A percentile compares a stretch with the other conserved stretches of the same genome.
Conservation (phyloP, 2,329 filamentous ascomycete species). For the Aspergillus pseudoglaucus region DNA sequence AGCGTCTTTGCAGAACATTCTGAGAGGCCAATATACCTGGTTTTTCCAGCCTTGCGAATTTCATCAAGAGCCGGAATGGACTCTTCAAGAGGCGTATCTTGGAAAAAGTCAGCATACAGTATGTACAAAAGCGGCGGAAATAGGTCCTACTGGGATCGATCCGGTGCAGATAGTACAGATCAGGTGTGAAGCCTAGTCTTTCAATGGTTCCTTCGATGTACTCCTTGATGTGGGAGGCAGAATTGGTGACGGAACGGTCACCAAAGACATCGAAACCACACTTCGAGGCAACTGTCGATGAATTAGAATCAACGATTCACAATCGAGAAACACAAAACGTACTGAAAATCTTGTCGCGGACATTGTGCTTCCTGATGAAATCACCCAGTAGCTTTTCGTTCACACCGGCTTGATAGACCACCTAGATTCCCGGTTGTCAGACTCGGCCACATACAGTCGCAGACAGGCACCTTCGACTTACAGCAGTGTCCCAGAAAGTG, state of each 20-base stretch:
- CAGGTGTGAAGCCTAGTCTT: slow-evolving; percentile 43
- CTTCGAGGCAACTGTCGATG: slow-evolving; percentile 42
- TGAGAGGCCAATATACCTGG: slow-evolving; percentile 45
- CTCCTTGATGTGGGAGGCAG: slow-evolving; percentile 40
- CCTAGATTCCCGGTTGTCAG: slow-evolving; percentile 21
- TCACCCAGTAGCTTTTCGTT: slow-evolving; percentile 48
- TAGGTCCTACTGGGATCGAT: slow-evolving; percentile 38
- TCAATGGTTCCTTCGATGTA: slow-evolving; percentile 48
- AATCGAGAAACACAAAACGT: slow-evolving; percentile 8
- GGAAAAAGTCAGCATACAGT: background rate
- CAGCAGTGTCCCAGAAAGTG: slow-evolving; percentile 44
- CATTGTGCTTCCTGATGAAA: slow-evolving; percentile 47
- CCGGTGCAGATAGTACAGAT: slow-evolving; percentile 41
- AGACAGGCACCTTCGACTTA: slow-evolving; percentile 15
- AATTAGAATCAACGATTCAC: background rate
- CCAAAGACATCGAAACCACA: slow-evolving; percentile 40
- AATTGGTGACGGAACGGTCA: slow-evolving; percentile 37
- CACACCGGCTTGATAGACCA: slow-evolving; percentile 42
- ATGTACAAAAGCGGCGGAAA: background rate
- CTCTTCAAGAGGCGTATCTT: slow-evolving; percentile 42
- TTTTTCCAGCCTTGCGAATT: slow-evolving; percentile 42
- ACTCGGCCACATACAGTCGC: background rate
- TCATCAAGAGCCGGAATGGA: slow-evolving; percentile 44
- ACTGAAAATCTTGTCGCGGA: slow-evolving; percentile 47
- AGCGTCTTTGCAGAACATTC: slow-evolving; percentile 43